Base-by-base conservation (phyloP, 495 filamentous ascomycete species). In the Sordaria brevicollis region DNA sequence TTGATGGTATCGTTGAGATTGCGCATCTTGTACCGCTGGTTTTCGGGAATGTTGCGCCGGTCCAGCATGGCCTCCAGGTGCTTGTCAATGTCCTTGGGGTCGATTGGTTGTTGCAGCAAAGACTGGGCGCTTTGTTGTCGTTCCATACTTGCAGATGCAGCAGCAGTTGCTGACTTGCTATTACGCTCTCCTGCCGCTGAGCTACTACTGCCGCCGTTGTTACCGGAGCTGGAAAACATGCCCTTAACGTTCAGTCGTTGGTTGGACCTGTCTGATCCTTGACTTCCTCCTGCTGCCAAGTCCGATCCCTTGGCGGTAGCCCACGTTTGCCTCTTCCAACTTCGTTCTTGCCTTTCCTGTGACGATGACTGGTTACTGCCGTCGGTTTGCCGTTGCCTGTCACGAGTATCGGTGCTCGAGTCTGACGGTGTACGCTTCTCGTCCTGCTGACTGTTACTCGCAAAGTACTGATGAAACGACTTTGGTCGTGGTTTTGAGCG, bases 1-100 rank as follows among this genome's bases (percentile, higher is more conserved):
- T 99, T 99, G 79, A 99, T 93, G 34, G 90, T 91, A 68, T 90
- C 87, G 68, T 92, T 92, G 66, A 99, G 82, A 35, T 88, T 92
- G 35, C 95, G 88, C 93, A 99, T 97, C 80, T 93, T 93, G 76
- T 94, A 90, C 67, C 93, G 86, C 84, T 96, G 93, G 70, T 96
- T 91, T 72, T 95, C 90, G 21, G 95, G 94, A 67, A 99, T 93
- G 76, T 97, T 96, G 69, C 93, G 86, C 35, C 92, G 87, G 80
- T 96, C 92, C 65, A 92, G 75, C 86, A 92, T 92, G 25, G 79
- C 85, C 73, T 91, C 89, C 70, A 91, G 87, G 66, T 86, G 84
- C 68, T 77, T 79, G 67, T 87, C 85, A 66, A 83, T 76, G 62
- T 83, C 75, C 78, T 87, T 81, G 76, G 83, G 80, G 67, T 83